These are phyloP conservation scores for Lactifluus rugatus DNA, from an alignment of 768 basidiomycete species.

Conservation along the genomic window DNA sequence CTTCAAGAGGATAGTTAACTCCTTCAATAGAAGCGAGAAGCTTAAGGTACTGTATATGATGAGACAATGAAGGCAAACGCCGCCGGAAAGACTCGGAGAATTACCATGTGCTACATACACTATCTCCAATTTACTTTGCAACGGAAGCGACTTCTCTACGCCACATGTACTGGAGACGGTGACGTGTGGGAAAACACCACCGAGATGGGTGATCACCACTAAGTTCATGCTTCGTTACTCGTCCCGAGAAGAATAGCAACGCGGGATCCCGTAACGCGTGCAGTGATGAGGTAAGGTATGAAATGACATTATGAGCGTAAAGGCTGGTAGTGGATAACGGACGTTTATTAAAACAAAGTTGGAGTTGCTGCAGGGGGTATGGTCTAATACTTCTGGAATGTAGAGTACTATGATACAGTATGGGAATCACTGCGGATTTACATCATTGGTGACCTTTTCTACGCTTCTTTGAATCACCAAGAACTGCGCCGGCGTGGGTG, in stretches of 20 bases:
- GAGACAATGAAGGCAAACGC: neutral
- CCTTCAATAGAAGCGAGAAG: neutral
- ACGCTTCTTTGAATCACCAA: conserved; percentile 41
- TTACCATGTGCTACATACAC: neutral
- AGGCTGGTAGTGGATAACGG: neutral
- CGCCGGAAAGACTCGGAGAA: neutral
- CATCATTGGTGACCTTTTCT: conserved; percentile 26
- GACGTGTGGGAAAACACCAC: no score
- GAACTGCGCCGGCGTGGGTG: conserved; percentile 45
- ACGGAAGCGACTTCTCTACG: neutral
- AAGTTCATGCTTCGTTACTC: no score
- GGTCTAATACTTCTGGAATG: conserved; percentile 1
- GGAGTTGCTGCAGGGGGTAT: neutral
- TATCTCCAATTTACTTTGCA: neutral
- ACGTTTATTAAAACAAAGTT: neutral
- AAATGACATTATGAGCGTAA: neutral
- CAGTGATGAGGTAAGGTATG: no score
- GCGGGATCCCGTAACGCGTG: no score
- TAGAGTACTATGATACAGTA: conserved; percentile 2
- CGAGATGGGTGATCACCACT: no score
- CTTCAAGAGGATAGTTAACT: no score
- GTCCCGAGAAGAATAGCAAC: neutral
- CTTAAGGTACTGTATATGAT: no score
- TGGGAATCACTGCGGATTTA: neutral
- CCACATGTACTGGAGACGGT: no score